phyloP scores from a whole-genome alignment of 495 filamentous ascomycete genomes.

The Trypethelium eluteriae region DNA sequence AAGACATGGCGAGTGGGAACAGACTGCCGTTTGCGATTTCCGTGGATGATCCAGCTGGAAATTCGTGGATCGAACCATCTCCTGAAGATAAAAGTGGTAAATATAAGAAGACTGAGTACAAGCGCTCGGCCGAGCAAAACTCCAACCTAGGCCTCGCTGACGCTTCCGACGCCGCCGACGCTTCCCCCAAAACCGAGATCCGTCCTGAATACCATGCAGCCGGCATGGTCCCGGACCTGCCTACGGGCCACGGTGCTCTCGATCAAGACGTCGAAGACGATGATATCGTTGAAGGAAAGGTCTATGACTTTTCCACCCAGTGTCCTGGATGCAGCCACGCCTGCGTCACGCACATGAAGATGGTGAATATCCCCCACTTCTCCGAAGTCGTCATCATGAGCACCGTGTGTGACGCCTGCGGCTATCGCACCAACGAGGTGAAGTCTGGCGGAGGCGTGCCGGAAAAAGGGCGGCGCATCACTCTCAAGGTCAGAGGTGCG shows the following conservation, averaged over 20 bases:
- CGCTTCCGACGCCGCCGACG: slow-evolving; percentile 19
- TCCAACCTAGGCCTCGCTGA: slow-evolving; percentile 62
- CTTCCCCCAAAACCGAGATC: slow-evolving; percentile 27
- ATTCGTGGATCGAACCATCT: slow-evolving; percentile 91
- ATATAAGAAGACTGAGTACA: slow-evolving; percentile 73
- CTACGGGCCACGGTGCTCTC: slow-evolving; percentile 29
- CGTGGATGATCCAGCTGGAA: slow-evolving; percentile 88
- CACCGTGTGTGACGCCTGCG: slow-evolving; percentile 79
- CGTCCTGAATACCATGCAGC: slow-evolving; percentile 34
- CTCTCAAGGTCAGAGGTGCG: slow-evolving; percentile 60
- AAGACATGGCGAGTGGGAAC: slow-evolving; percentile 63
- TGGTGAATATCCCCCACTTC: slow-evolving; percentile 94
- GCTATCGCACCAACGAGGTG: slow-evolving; percentile 90
- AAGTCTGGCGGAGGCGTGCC: slow-evolving; percentile 94
- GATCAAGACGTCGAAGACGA: slow-evolving; percentile 45
- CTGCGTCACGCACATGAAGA: slow-evolving; percentile 86
- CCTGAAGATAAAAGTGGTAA: slow-evolving; percentile 60
- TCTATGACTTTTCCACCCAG: slow-evolving; percentile 80
- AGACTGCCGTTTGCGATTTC: slow-evolving; percentile 80
- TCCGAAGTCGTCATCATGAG: slow-evolving; percentile 89
- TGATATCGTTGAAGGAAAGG: slow-evolving; percentile 78
- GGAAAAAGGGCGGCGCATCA: slow-evolving; percentile 76
- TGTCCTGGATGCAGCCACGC: slow-evolving; percentile 83
- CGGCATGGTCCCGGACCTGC: slow-evolving; percentile 32
- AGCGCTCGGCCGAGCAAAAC: slow-evolving; percentile 77